A percentile compares a stretch with the other conserved stretches of the same genome.
Evolutionary conservation across 2,329 filamentous ascomycete genomes (phyloP).

Genomic region (Dissoconium aciculare): DNA sequence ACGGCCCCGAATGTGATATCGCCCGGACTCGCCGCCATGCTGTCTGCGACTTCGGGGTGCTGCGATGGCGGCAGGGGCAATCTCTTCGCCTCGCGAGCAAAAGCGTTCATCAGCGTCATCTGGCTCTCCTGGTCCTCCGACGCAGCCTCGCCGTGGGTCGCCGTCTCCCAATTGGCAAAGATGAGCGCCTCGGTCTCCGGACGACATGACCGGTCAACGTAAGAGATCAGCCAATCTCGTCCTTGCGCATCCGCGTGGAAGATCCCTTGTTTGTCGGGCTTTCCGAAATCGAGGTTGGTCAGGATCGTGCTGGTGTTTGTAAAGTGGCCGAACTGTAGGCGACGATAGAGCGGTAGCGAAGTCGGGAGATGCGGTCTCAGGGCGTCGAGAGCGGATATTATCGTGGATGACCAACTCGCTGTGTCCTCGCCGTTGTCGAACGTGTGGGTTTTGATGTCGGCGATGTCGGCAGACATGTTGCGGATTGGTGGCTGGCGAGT

Average conservation of each 20-base stretch:
- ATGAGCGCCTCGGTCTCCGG: constrained; percentile 53
- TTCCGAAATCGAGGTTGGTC: constrained; percentile 29
- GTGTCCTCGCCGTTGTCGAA: constrained; percentile 1
- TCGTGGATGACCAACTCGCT: constrained; percentile 1
- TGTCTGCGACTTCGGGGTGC: background rate
- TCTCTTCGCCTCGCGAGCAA: constrained; percentile 9
- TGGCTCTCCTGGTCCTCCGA: no score
- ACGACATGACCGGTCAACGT: constrained; percentile 44
- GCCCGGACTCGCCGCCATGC: background rate
- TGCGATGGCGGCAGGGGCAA: background rate
- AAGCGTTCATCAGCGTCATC: constrained; percentile 7
- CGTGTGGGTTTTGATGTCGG: constrained; percentile 32
- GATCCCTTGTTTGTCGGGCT: background rate
- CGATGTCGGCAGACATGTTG: constrained; percentile 4
- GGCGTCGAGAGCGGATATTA: constrained; percentile 29
- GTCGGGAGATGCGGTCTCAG: constrained; percentile 40
- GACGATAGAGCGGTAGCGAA: constrained; percentile 46
- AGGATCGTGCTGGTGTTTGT: constrained; percentile 28
- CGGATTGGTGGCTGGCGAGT: constrained; percentile 1
- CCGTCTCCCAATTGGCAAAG: constrained; percentile 30
- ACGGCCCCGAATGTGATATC: constrained; percentile 20
- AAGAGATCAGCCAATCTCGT: constrained; percentile 38
- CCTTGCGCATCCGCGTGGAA: background rate
- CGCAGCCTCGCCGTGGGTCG: constrained; percentile 2
- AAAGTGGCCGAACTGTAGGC: constrained; percentile 43